These are phyloP conservation scores for Elsinoe arachidis DNA, from an alignment of 2,329 filamentous ascomycete species.

Conservation along the genomic window DNA sequence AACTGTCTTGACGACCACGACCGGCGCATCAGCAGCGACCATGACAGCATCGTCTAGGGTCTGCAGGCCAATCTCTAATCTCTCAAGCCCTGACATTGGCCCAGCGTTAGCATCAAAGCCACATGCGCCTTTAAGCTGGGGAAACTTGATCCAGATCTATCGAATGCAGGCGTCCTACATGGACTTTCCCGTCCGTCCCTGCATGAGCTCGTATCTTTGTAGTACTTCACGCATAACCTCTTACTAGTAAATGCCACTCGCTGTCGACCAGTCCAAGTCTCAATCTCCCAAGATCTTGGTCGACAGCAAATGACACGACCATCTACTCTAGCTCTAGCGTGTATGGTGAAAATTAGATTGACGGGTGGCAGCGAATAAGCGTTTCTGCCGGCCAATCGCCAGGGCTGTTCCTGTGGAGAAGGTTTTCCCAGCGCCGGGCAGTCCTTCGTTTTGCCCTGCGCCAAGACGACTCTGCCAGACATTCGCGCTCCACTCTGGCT, in stretches of 20 bases:
- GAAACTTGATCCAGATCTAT: neutral
- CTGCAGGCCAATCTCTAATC: no score
- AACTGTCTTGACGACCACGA: neutral
- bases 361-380: conserved; percentile 10
- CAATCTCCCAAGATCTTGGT: conserved; percentile 3
- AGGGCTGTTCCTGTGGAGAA: neutral
- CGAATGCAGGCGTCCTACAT: neutral
- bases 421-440: neutral
- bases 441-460: no score
- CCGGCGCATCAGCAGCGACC: neutral
- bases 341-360: conserved; percentile 7
- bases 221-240: no score
- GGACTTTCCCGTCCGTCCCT: neutral
- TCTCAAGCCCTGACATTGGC: neutral
- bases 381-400: neutral
- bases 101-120: conserved; percentile 3
- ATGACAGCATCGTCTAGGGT: neutral
- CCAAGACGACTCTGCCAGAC: no score
- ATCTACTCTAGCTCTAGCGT: neutral
- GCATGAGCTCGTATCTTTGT: neutral
- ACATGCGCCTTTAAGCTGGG: conserved; percentile 6
- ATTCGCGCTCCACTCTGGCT: no score
- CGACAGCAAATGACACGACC: neutral
- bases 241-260: no score
- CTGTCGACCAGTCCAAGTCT: no score